Evolutionary conservation across 306 rosid genomes (phyloP).

Genomic region (Gastrolobium villosum): DNA sequence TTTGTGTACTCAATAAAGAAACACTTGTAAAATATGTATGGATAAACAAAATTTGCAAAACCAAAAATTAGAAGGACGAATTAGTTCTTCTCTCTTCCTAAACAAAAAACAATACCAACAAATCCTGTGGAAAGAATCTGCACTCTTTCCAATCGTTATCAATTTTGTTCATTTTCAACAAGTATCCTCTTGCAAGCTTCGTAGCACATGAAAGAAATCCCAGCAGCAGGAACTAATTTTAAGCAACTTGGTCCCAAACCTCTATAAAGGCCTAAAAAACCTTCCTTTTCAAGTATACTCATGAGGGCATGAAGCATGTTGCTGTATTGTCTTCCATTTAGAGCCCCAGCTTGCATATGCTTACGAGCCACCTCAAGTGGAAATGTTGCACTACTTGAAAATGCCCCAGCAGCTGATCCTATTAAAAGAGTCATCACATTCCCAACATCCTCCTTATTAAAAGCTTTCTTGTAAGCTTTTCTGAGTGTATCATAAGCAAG

Average conservation of each 20-base stretch:
- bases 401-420: conserved; percentile 80
- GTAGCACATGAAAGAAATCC: conserved; percentile 84
- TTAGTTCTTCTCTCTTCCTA: conserved; percentile 12
- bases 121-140: not conserved
- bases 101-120: not conserved
- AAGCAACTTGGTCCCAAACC: conserved; percentile 83
- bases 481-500: conserved; percentile 78
- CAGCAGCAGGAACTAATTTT: conserved; percentile 83
- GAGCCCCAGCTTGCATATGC: conserved; percentile 89
- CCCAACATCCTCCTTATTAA: conserved; percentile 67
- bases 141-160: not conserved
- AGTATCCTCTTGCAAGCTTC: conserved; percentile 80
- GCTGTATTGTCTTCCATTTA: conserved; percentile 72
- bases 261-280: conserved; percentile 63
- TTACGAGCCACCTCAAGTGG: conserved; percentile 89
- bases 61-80: not conserved
- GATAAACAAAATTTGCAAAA: conserved; percentile 16
- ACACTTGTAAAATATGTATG: not conserved
- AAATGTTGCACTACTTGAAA: conserved; percentile 82
- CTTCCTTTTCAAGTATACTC: conserved; percentile 71
- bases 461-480: conserved; percentile 61
- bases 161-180: conserved; percentile 48
- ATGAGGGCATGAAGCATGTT: conserved; percentile 76
- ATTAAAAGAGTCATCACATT: conserved; percentile 71
- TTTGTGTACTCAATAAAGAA: conserved; percentile 3